Evolutionary conservation across 1,284 basidiomycete genomes (phyloP), one percentile per base, ranked within the genome.

Genomic region (Ustilago xerochloae): DNA sequence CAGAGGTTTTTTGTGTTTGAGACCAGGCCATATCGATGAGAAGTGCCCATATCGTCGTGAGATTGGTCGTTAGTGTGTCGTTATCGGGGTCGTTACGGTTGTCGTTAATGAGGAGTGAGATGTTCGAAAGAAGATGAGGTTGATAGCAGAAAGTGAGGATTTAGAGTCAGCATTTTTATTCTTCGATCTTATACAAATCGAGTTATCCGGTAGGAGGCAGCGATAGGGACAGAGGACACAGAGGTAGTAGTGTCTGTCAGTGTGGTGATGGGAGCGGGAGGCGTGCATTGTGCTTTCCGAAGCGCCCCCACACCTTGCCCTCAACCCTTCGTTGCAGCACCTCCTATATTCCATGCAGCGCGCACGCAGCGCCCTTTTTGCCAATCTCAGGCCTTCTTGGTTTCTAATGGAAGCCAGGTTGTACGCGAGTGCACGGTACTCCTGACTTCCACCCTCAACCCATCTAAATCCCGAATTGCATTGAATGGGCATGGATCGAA

Each of bases 1-100:
- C 46, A 65, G 30, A 49, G 63, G 35, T 65, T 38, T 20, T 57
- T 63, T 18, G 49, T n/a, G 29, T 56, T 61, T 20, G 13, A 39
- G 28, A 26, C 12, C 0, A 57, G 24, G 16, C 56, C 56, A 30
- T 38, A 43, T 10, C 36, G 24, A 32, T 46, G 53, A 15, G 49
- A 47, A 16, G 46, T 32, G 20, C 52, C 1, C 63, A 60, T 66
- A 4, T 30, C 32, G 29, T 12, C 36, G 45, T 54, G 20, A 24
- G 12, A 8, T 9, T 16, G 26, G 20, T 47, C 28, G 45, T 47
- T 10, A 18, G 15, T 4, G 16, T 6, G 43, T 26, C n/a, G n/a
- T 45, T 13, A 16, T 26, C 22, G 22, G 16, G 22, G 22, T 26
- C 43, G 43, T 45, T 45, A n/a, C n/a, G n/a, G n/a, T n/a, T n/a